Conservation (phyloP, 257 asterid genomes). For the Schizonepeta tenuifolia region DNA sequence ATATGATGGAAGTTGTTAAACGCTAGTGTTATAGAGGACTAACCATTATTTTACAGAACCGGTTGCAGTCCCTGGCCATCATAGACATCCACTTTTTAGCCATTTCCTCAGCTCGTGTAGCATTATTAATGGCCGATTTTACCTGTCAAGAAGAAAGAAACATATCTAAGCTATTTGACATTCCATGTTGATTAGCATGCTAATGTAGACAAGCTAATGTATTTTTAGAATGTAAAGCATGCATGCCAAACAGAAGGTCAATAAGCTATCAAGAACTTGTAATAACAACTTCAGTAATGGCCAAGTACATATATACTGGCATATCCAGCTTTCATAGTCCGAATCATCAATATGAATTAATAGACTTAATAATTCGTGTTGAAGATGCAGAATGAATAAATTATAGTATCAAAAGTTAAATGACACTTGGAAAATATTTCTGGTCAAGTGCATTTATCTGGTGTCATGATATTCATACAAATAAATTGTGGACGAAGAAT, state of each 20-base stretch:
- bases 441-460: conserved; percentile 5
- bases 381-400: not conserved
- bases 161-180: not conserved
- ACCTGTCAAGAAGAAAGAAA: conserved; percentile 51
- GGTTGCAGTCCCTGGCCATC: conserved; percentile 91
- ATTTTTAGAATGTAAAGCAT: conserved; percentile 27
- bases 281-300: not conserved
- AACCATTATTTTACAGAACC: conserved; percentile 94
- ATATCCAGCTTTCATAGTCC: not conserved
- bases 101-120: conserved; percentile 67
- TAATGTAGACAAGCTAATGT: conserved; percentile 17
- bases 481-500: not conserved
- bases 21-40: conserved; percentile 33
- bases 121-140: conserved; percentile 59
- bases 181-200: conserved; percentile 17
- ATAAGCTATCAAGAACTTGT: conserved; percentile 3
- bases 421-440: conserved; percentile 11
- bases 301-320: not conserved
- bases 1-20: not conserved
- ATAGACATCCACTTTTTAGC: conserved; percentile 74
- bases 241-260: conserved; percentile 7
- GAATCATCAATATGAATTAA: conserved; percentile 6
- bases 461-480: conserved; percentile 2
- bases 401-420: not conserved
- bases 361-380: not conserved